phyloP scores from a whole-genome alignment of 371 early-diverging fungal genomes.

The Funneliformis caledonium region DNA sequence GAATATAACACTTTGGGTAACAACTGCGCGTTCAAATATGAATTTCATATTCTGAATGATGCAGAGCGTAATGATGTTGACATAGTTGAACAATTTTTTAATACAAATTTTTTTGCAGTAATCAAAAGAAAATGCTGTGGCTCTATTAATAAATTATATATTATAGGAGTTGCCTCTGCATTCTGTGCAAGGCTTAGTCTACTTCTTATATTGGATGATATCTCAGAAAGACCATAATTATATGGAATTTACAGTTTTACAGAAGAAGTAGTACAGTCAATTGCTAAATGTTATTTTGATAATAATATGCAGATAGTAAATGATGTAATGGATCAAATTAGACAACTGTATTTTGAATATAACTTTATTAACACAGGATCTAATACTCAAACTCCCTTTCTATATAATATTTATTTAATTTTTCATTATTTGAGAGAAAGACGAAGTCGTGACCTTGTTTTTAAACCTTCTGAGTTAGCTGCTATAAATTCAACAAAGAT shows the following conservation, averaged over 20 bases:
- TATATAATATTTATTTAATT: conserved; percentile 19
- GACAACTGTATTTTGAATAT: neutral
- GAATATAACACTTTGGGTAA: conserved; percentile 22
- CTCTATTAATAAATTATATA: conserved; percentile 19
- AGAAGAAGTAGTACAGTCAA: conserved; percentile 5
- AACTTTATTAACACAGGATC: conserved; percentile 13
- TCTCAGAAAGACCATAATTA: neutral
- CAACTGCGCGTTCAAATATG: conserved; percentile 1
- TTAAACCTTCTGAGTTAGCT: neutral
- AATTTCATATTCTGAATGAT: neutral
- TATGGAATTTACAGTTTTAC: neutral
- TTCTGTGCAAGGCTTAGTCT: neutral
- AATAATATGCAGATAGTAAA: neutral
- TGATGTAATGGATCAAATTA: neutral
- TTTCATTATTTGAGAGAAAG: conserved; percentile 26
- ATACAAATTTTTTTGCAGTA: conserved; percentile 22
- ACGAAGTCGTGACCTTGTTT: neutral
- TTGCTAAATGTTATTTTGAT: conserved; percentile 11
- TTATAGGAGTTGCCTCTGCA: conserved; percentile 9
- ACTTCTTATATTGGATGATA: conserved; percentile 9
- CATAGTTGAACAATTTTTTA: neutral
- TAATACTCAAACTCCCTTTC: neutral
- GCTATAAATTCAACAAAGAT: conserved; percentile 17
- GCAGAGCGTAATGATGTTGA: neutral
- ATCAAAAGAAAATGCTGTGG: neutral